Percentiles rank a stretch among this genome's conserved stretches.
phyloP scores from a whole-genome alignment of 2,329 filamentous ascomycete genomes.

The Didymella arachidicola region DNA sequence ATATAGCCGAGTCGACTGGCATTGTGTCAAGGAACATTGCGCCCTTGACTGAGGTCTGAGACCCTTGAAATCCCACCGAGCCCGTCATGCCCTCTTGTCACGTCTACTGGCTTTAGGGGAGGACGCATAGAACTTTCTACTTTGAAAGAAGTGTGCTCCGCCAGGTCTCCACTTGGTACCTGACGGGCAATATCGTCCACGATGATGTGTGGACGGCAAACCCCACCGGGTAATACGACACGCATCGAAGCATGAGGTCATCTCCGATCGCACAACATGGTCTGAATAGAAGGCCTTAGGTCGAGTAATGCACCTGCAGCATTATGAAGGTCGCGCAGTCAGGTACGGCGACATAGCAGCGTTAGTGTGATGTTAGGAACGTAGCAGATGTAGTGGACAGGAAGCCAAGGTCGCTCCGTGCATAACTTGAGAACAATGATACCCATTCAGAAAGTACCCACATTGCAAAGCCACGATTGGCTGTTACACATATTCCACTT shows the following conservation, averaged over 20 bases:
- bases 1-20: slow-evolving; percentile 3
- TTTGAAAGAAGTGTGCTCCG: background rate
- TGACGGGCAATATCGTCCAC: slow-evolving; percentile 3
- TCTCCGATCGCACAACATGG: background rate
- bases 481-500: background rate
- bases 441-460: background rate
- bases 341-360: background rate
- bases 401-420: background rate
- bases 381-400: background rate
- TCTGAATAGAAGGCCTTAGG: background rate
- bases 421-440: background rate
- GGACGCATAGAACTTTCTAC: slow-evolving; percentile 9
- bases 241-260: background rate
- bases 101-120: slow-evolving; percentile 1
- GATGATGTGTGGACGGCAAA: slow-evolving; percentile 1
- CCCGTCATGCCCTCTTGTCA: background rate
- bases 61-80: background rate
- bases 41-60: background rate
- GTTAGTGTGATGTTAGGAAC: too few relatives aligned
- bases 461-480: background rate
- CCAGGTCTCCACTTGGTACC: background rate
- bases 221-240: slow-evolving; percentile 15
- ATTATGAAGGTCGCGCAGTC: background rate
- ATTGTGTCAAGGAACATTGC: background rate
- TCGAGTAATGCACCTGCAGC: background rate